A percentile compares a stretch with the other conserved stretches of the same genome.
These are phyloP conservation scores for Arthrinium puccinioides DNA, from an alignment of 2,329 filamentous ascomycete species.

Conservation along the genomic window DNA sequence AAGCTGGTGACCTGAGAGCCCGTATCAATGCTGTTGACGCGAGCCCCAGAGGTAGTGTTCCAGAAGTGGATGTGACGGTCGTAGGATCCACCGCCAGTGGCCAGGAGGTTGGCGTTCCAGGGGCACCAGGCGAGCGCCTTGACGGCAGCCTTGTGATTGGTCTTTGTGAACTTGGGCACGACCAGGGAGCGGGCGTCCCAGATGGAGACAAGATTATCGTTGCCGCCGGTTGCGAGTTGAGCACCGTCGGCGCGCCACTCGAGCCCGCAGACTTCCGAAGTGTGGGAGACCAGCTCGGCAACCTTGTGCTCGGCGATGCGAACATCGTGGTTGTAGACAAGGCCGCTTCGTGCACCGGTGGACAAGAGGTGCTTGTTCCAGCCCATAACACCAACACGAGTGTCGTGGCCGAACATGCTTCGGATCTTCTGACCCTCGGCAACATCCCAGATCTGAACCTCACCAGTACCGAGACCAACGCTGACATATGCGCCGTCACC, in stretches of 20 bases:
- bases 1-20: slow-evolving; percentile 95
- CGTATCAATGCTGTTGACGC: slow-evolving; percentile 98
- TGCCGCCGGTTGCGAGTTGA: slow-evolving; percentile 93
- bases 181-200: slow-evolving; percentile 93
- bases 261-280: slow-evolving; percentile 93
- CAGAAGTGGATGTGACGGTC: slow-evolving; percentile 99
- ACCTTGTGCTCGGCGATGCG: slow-evolving; percentile 97
- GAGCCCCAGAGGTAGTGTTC: slow-evolving; percentile 96
- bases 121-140: slow-evolving; percentile 99
- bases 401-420: slow-evolving; percentile 97
- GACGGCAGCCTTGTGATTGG: slow-evolving; percentile 97
- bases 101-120: slow-evolving; percentile 95
- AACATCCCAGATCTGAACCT: slow-evolving; percentile 99
- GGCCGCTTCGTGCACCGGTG: slow-evolving; percentile 86
- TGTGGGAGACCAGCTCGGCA: slow-evolving; percentile 93
- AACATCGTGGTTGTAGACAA: slow-evolving; percentile 98
- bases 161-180: slow-evolving; percentile 98
- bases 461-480: slow-evolving; percentile 87
- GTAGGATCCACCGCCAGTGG: slow-evolving; percentile 91
- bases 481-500: slow-evolving; percentile 94
- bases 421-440: slow-evolving; percentile 91
- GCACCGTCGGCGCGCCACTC: slow-evolving; percentile 97
- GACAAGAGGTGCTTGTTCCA: slow-evolving; percentile 99
- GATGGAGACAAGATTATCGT: slow-evolving; percentile 98
- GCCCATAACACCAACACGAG: slow-evolving; percentile 93